Conservation (phyloP, 495 filamentous ascomycete genomes). For the Talaromyces ruber region DNA sequence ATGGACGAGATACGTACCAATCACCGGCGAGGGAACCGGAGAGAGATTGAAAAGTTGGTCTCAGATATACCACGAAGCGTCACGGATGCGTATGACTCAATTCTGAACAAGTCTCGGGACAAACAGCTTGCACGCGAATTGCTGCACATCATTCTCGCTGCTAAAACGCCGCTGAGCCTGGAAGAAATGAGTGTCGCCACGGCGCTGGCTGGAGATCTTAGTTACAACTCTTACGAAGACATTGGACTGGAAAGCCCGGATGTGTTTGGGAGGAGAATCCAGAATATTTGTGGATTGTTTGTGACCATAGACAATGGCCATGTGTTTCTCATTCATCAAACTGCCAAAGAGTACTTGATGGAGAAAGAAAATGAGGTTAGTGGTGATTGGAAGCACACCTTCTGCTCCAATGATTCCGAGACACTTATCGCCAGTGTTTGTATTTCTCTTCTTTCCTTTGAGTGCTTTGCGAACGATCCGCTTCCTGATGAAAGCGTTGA, state of each 20-base stretch:
- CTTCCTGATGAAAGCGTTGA: neutral
- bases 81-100: constrained; percentile 31
- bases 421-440: constrained; percentile 22
- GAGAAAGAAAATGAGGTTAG: neutral
- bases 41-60: neutral
- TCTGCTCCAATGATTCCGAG: constrained; percentile 16
- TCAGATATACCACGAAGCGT: constrained; percentile 20
- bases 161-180: constrained; percentile 27
- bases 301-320: constrained; percentile 21
- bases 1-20: constrained; percentile 19
- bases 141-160: constrained; percentile 30
- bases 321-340: constrained; percentile 37
- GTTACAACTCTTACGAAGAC: constrained; percentile 2
- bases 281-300: constrained; percentile 32
- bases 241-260: constrained; percentile 1
- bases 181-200: constrained; percentile 24
- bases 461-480: neutral
- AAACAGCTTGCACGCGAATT: constrained; percentile 17
- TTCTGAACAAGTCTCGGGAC: constrained; percentile 23
- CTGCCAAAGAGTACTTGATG: constrained; percentile 30
- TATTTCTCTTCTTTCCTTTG: constrained; percentile 18
- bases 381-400: constrained; percentile 14
- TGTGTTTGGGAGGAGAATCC: constrained; percentile 15
- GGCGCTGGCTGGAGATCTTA: constrained; percentile 18
- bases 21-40: neutral